A percentile compares a stretch with the other conserved stretches of the same genome.
Evolutionary conservation across 139 green algal genomes (phyloP).

Genomic region (Edaphochlamys debaryana): DNA sequence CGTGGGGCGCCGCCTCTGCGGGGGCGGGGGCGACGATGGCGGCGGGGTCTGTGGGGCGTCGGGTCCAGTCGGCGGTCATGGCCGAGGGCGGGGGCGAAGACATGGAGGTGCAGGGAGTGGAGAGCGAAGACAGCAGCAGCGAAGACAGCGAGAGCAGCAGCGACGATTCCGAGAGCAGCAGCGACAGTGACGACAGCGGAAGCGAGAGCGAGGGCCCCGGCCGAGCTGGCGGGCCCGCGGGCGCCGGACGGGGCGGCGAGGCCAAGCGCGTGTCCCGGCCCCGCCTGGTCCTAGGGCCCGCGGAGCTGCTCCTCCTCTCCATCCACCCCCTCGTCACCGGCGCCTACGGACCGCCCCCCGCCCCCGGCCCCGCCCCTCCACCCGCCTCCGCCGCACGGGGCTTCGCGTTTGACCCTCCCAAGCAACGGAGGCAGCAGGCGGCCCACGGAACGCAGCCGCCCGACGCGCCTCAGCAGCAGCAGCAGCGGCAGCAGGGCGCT

Average conservation of each 20-base stretch:
- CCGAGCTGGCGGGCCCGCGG: neutral
- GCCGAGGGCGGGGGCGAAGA: neutral
- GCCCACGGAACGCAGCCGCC: too few relatives aligned
- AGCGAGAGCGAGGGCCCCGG: neutral
- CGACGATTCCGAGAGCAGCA: neutral
- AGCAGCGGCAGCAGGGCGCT: neutral
- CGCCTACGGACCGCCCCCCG: too few relatives aligned
- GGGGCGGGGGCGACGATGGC: neutral
- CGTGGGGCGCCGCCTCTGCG: neutral
- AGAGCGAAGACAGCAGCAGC: neutral
- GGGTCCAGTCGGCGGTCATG: neutral
- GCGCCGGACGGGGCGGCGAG: neutral
- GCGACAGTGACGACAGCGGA: neutral
- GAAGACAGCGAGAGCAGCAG: neutral
- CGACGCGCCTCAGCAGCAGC: too few relatives aligned
- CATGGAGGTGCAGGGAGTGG: neutral
- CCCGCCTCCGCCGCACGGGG: neutral
- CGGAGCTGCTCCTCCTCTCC: constrained; percentile 33
- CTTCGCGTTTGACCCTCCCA: neutral
- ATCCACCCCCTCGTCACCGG: constrained; percentile 14
- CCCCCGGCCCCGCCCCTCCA: neutral
- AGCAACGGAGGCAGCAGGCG: too few relatives aligned
- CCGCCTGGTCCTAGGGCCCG: neutral
- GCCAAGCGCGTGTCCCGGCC: neutral
- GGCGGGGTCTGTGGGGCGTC: neutral